Percentiles rank a stretch among this genome's conserved stretches.
Evolutionary conservation across 352 stramenopile species (phyloP).

Genomic region (Pythium utonaiense): DNA sequence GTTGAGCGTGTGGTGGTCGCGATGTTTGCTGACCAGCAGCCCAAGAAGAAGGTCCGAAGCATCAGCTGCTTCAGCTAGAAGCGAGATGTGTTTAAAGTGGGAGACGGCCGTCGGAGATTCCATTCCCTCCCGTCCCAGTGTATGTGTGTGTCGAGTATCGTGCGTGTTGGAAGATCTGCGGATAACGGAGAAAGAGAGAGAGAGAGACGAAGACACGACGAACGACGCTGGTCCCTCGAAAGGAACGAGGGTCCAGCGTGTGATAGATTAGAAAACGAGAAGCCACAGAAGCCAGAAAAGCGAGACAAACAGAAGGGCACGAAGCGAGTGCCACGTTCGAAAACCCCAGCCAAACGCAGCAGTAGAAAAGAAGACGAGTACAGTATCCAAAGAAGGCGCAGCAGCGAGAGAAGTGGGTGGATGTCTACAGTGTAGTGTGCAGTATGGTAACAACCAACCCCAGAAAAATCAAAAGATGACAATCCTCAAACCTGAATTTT

Average conservation of each 20-base stretch:
- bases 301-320: conserved; percentile 15
- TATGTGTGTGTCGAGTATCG: conserved; percentile 7
- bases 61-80: conserved; percentile 82
- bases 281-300: conserved; percentile 8
- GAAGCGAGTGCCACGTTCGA: conserved; percentile 21
- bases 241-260: conserved; percentile 19
- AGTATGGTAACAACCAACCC: neutral
- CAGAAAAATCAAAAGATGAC: conserved; percentile 1
- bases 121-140: neutral
- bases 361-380: conserved; percentile 5
- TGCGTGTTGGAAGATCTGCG: conserved; percentile 13
- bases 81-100: conserved; percentile 1
- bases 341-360: neutral
- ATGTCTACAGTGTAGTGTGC: neutral
- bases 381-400: neutral
- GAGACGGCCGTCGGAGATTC: neutral
- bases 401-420: neutral
- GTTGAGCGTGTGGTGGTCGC: conserved; percentile 30
- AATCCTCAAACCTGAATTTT: neutral
- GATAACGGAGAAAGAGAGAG: conserved; percentile 1
- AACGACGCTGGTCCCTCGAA: conserved; percentile 10
- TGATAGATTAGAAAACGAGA: conserved; percentile 21
- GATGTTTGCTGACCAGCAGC: conserved; percentile 53
- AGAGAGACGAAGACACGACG: conserved; percentile 10
- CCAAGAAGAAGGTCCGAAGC: conserved; percentile 86